Conservation (phyloP, 148 eudicot genomes). For the Vaccinium macrocarpon region DNA sequence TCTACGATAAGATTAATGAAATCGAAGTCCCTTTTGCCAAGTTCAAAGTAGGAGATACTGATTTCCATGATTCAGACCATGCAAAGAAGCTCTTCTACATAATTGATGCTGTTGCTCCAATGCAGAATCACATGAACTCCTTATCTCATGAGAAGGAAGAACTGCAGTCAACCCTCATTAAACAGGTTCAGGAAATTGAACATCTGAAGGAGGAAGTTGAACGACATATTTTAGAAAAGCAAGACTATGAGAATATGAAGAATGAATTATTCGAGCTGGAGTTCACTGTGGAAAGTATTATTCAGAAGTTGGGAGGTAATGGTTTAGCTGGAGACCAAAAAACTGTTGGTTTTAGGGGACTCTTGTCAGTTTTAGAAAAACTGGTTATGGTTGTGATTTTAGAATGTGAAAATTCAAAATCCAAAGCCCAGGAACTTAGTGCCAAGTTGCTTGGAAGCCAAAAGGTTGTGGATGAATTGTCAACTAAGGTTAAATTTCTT, state of each 20-base stretch:
- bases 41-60: slow-evolving; percentile 32
- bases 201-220: slow-evolving; percentile 47
- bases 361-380: slow-evolving; percentile 58
- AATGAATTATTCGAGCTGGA: slow-evolving; percentile 45
- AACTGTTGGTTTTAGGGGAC: slow-evolving; percentile 33
- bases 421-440: slow-evolving; percentile 61
- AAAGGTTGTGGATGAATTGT: slow-evolving; percentile 66
- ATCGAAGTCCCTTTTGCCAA: slow-evolving; percentile 46
- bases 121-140: slow-evolving; percentile 41
- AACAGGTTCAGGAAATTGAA: slow-evolving; percentile 54
- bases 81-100: slow-evolving; percentile 62
- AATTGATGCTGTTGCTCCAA: slow-evolving; percentile 43
- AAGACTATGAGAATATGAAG: slow-evolving; percentile 40
- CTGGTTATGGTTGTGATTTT: slow-evolving; percentile 43
- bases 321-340: slow-evolving; percentile 41
- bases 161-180: slow-evolving; percentile 47
- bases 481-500: slow-evolving; percentile 60
- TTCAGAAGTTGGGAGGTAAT: slow-evolving; percentile 51
- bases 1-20: slow-evolving; percentile 52
- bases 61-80: slow-evolving; percentile 41
- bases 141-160: slow-evolving; percentile 58
- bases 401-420: slow-evolving; percentile 70
- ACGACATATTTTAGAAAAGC: slow-evolving; percentile 33
- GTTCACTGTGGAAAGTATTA: slow-evolving; percentile 48
- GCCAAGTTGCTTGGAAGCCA: slow-evolving; percentile 64